Conservation (phyloP, 139 green algal genomes). For the Limnomonas spitsbergensis region DNA sequence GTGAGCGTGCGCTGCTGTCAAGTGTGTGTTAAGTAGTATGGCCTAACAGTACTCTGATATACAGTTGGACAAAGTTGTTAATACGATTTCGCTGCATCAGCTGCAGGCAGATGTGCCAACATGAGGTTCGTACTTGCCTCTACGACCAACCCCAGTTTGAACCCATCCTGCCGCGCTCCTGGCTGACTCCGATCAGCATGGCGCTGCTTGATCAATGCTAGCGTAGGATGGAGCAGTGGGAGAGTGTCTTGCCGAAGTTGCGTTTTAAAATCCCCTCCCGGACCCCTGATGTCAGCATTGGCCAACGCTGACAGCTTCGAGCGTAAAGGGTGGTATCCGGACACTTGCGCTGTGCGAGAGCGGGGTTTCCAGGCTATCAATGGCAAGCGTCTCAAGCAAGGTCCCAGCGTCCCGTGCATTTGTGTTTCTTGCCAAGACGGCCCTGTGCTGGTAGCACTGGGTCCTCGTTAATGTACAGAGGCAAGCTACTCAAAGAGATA, state of each 20-base stretch:
- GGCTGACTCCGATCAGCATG: conserved; percentile 40
- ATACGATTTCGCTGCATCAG: conserved; percentile 12
- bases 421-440: background rate
- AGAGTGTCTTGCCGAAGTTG: background rate
- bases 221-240: conserved; percentile 46
- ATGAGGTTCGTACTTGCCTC: conserved; percentile 46
- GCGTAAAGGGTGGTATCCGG: too few relatives aligned
- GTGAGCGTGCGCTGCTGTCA: conserved; percentile 9
- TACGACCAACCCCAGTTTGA: conserved; percentile 80
- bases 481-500: background rate
- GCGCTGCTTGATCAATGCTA: conserved; percentile 56
- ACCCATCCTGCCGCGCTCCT: conserved; percentile 48
- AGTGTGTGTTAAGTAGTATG: background rate
- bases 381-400: background rate
- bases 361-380: background rate
- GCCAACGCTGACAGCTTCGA: too few relatives aligned
- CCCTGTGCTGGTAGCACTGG: background rate
- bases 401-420: background rate
- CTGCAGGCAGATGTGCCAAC: background rate
- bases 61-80: background rate
- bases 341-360: background rate
- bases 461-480: too few relatives aligned
- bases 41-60: background rate
- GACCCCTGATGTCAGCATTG: too few relatives aligned
- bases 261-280: background rate